A percentile compares a stretch with the other conserved stretches of the same genome.
Conservation (phyloP, 345 rosid species). For the Microthlaspi erraticum region DNA sequence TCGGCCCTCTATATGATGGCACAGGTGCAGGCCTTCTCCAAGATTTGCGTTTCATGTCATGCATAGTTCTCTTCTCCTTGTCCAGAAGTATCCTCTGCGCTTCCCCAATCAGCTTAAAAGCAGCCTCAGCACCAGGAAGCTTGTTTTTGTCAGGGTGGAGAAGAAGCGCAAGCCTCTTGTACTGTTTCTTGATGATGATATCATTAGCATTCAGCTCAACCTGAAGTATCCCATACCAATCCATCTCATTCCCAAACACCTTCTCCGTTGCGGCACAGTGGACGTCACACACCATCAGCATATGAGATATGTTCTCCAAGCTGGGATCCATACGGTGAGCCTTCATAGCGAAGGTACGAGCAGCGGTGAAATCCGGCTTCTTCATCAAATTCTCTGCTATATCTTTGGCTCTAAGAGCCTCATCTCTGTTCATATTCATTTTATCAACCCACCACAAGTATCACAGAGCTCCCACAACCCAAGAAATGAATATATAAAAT, state of each 20-base stretch:
- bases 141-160: constrained; percentile 98
- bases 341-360: constrained; percentile 65
- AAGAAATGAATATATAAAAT: not conserved
- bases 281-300: constrained; percentile 88
- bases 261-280: constrained; percentile 77
- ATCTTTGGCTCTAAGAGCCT: constrained; percentile 81
- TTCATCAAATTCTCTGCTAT: constrained; percentile 76
- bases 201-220: constrained; percentile 68
- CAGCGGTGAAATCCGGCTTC: constrained; percentile 60
- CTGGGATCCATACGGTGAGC: constrained; percentile 69
- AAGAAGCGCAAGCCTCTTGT: constrained; percentile 75
- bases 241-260: constrained; percentile 68
- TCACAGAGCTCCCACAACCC: not conserved
- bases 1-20: constrained; percentile 44
- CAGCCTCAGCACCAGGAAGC: constrained; percentile 91
- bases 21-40: constrained; percentile 37
- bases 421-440: constrained; percentile 90
- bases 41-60: constrained; percentile 59
- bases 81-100: constrained; percentile 91
- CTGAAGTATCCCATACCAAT: constrained; percentile 94
- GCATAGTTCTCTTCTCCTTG: constrained; percentile 54
- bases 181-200: constrained; percentile 77
- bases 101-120: constrained; percentile 90
- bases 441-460: constrained; percentile 25
- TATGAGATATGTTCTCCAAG: constrained; percentile 72